Conservation (phyloP, 73 alveolate species). For the Blepharisma japonicum region DNA sequence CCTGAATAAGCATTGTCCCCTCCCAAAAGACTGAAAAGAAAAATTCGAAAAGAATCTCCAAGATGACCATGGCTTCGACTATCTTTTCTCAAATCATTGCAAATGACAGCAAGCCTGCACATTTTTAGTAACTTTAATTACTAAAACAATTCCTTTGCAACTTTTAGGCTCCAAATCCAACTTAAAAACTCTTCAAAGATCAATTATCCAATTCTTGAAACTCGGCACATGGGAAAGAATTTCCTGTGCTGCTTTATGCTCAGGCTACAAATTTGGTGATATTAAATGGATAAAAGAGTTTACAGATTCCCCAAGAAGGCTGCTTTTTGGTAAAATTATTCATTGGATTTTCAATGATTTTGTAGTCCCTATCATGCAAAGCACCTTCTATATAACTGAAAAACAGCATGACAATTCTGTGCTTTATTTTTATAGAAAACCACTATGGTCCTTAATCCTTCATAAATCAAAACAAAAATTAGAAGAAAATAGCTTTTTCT, state of each 20-base stretch:
- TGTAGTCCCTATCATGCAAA: not conserved
- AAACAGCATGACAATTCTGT: not conserved
- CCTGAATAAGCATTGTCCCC: constrained; percentile 13
- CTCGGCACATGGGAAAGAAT: constrained; percentile 8
- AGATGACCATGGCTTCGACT: not conserved
- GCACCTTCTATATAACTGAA: constrained; percentile 23
- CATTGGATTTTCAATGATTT: constrained; percentile 12
- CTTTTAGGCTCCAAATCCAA: not conserved
- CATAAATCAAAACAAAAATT: not conserved
- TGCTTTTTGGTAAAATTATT: constrained; percentile 12
- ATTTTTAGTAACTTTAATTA: not conserved
- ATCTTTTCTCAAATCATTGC: not conserved
- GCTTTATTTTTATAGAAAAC: constrained; percentile 16
- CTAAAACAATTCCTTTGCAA: not conserved
- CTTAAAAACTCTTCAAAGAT: not conserved
- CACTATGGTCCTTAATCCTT: constrained; percentile 11
- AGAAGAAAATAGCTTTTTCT: not conserved
- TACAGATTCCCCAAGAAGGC: not conserved
- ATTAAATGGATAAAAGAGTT: not conserved
- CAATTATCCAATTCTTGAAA: not conserved
- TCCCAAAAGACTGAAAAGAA: not conserved
- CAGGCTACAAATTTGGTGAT: not conserved
- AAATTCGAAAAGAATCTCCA: not conserved
- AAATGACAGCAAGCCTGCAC: not conserved
- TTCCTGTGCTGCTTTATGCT: constrained; percentile 2